phyloP scores from a whole-genome alignment of 2,329 filamentous ascomycete genomes.

The Pseudogymnoascus destructans region DNA sequence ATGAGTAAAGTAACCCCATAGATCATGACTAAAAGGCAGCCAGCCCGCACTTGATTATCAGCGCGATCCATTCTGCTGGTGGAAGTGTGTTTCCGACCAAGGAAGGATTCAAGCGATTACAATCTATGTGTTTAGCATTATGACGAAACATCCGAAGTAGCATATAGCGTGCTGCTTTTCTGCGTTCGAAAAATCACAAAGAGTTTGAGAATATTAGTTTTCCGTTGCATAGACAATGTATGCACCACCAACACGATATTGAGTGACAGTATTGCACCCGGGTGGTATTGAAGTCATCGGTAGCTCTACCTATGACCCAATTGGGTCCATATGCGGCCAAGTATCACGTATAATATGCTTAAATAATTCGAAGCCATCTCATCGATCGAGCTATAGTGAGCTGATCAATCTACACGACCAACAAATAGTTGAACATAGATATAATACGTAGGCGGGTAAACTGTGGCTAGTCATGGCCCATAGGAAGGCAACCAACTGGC shows the following conservation, averaged over 20 bases:
- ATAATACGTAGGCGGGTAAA: not conserved
- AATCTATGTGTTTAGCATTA: not conserved
- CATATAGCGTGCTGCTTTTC: not conserved
- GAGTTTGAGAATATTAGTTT: slow-evolving; percentile 5
- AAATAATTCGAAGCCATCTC: not conserved
- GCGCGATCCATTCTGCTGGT: not conserved
- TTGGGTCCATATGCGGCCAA: not conserved
- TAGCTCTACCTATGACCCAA: not conserved
- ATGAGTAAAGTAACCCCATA: slow-evolving; percentile 64
- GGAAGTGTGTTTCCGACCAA: not conserved
- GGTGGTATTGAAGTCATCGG: not conserved
- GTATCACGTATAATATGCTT: not conserved
- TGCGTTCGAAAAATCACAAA: not conserved
- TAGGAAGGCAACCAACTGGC: not conserved
- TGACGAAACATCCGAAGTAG: not conserved
- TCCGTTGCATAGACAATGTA: not conserved
- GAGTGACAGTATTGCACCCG: not conserved
- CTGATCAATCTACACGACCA: not conserved
- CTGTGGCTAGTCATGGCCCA: not conserved
- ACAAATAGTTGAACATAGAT: not conserved
- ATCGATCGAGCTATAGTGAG: not conserved
- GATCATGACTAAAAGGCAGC: not conserved
- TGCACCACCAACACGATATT: not conserved
- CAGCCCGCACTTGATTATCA: not conserved
- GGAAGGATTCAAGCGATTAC: not conserved